phyloP scores from a whole-genome alignment of 2,329 filamentous ascomycete genomes.

The Scytalidium lignicola region DNA sequence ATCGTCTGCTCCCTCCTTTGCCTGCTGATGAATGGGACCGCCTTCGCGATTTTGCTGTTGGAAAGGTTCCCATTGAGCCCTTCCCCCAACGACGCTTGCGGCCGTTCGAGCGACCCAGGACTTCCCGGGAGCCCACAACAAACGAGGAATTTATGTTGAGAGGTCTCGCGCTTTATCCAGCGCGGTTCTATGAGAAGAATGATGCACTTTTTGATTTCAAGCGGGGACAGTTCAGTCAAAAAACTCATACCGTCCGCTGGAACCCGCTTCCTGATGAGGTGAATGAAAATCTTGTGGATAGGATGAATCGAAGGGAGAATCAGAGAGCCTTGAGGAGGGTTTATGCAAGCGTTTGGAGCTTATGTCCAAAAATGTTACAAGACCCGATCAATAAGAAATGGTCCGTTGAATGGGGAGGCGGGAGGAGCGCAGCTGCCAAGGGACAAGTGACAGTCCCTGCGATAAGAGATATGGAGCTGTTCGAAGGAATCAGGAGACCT shows the following conservation, averaged over 20 bases:
- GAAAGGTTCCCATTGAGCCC: conserved; percentile 9
- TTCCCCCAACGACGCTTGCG: conserved; percentile 21
- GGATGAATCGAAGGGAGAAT: not conserved
- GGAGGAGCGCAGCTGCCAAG: conserved; percentile 21
- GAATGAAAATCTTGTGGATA: not conserved
- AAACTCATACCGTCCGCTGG: not conserved
- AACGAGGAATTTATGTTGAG: not conserved
- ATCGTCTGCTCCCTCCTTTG: conserved; percentile 50
- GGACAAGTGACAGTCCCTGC: conserved; percentile 23
- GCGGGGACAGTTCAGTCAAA: conserved; percentile 9
- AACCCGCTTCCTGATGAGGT: not conserved
- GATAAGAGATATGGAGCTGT: conserved; percentile 38
- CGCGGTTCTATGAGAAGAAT: conserved; percentile 34
- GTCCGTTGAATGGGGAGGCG: conserved; percentile 41
- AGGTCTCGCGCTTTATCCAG: conserved; percentile 36
- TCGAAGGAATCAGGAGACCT: conserved; percentile 34
- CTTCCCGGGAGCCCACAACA: not conserved
- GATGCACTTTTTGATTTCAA: conserved; percentile 31
- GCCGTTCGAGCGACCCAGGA: conserved; percentile 17
- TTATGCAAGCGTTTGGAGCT: conserved; percentile 40
- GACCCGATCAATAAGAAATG: conserved; percentile 24
- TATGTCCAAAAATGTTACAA: conserved; percentile 37
- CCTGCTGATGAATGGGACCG: conserved; percentile 49
- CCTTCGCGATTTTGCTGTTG: conserved; percentile 41
- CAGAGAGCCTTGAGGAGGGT: conserved; percentile 42